phyloP scores from a whole-genome alignment of 108 stramenopile genomes.

The Skeletonema costatum region DNA sequence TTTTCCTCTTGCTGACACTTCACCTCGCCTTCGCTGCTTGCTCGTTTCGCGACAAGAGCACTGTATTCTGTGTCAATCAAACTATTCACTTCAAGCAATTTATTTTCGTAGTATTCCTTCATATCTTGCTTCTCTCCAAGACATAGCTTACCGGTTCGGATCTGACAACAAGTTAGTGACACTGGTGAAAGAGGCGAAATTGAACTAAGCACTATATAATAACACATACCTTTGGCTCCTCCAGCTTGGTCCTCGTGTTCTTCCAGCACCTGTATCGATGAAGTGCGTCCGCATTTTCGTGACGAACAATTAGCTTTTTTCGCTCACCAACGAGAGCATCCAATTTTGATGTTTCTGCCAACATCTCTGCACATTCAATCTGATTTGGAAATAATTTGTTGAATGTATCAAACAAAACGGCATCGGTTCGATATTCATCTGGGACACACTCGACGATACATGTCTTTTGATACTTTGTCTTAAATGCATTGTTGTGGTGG shows the following conservation, averaged over 20 bases:
- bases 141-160: slow-evolving; percentile 13
- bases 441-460: slow-evolving; percentile 69
- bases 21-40: neutral
- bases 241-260: slow-evolving; percentile 5
- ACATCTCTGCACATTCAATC: slow-evolving; percentile 55
- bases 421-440: slow-evolving; percentile 45
- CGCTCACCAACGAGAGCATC: slow-evolving; percentile 35
- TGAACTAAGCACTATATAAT: neutral
- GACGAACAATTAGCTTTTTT: slow-evolving; percentile 32
- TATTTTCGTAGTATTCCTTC: slow-evolving; percentile 24
- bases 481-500: slow-evolving; percentile 33
- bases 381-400: slow-evolving; percentile 65
- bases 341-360: slow-evolving; percentile 51
- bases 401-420: slow-evolving; percentile 52
- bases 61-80: slow-evolving; percentile 21
- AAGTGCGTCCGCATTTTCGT: slow-evolving; percentile 48
- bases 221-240: slow-evolving; percentile 24
- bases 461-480: slow-evolving; percentile 56
- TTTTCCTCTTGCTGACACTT: neutral
- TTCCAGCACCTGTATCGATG: slow-evolving; percentile 35
- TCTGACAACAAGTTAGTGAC: slow-evolving; percentile 1
- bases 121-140: slow-evolving; percentile 26
- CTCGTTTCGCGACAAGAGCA: slow-evolving; percentile 26
- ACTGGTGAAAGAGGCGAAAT: neutral
- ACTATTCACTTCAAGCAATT: slow-evolving; percentile 8